Evolutionary conservation across 345 rosid genomes (phyloP), one percentile per base, ranked within the genome.

Genomic region (Pugionium cornutum): DNA sequence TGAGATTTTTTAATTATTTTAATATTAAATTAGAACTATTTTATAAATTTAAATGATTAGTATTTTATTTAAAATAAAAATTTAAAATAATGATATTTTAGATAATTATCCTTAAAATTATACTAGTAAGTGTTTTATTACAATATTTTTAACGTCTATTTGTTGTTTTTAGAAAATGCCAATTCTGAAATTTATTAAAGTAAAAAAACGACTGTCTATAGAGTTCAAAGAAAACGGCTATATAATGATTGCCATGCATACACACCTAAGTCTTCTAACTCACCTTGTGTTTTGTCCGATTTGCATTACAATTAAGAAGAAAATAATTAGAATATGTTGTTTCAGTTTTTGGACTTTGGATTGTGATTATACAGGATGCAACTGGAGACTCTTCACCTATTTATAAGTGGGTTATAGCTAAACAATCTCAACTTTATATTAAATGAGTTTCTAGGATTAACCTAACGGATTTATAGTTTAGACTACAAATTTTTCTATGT

Each of bases 161-260:
- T 46, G 25, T 60, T 33, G 6, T 9, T 30, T 52, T 52, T 10
- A 5, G 28, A 63, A 50, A 64, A 25, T 40, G 49, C 49, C 49
- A 50, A 18, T 30, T 39, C 37, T 51, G 39, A 29, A 34, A 11
- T n/a, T 18, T 35, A 30, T 37, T 3, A 31, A 5, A 5, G 2
- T 51, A 9, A 9, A 27, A 50, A 56, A 50, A 40, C 31, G 18
- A 6, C 33, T 40, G 27, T 31, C 31, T 26, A 64, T 1, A 49
- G 7, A 29, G 37, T 28, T 61, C 9, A 10, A n/a, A 40, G 34
- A 37, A 47, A 62, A 48, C 55, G 47, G 67, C 46, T 50, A 37
- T 59, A 5, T 43, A 59, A 31, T 59, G 9, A 58, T 30, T 42
- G 29, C 3, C 62, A 57, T 41, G 62, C 62, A 29, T 10, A 37